Evolutionary conservation across 306 rosid genomes (phyloP).

Genomic region (Cucurbita moschata): DNA sequence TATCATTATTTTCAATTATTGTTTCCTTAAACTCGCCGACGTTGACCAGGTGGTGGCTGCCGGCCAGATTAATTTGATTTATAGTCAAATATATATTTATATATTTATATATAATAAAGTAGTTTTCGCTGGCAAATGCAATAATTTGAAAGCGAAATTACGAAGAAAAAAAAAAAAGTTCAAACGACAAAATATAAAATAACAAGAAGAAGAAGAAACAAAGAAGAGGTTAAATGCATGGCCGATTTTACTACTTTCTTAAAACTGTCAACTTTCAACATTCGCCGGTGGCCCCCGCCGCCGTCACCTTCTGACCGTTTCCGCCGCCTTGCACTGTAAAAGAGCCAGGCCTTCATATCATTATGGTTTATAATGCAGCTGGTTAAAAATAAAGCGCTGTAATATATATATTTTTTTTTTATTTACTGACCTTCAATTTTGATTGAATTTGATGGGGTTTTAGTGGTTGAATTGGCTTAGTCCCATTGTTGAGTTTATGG

Average conservation of each 20-base stretch:
- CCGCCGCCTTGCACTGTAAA: not conserved
- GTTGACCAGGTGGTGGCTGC: conserved; percentile 1
- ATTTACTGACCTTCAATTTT: not conserved
- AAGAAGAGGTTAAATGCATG: not conserved
- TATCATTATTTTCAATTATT: not conserved
- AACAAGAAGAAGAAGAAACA: not conserved
- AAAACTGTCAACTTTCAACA: not conserved
- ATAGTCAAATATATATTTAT: not conserved
- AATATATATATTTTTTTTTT: not conserved
- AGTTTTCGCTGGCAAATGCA: not conserved
- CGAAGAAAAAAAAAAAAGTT: not conserved
- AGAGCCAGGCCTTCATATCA: not conserved
- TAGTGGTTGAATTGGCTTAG: conserved; percentile 50
- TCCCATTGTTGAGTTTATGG: conserved; percentile 42
- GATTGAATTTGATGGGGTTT: not conserved
- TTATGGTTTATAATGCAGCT: not conserved
- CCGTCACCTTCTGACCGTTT: not conserved
- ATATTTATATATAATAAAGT: not conserved
- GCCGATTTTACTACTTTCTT: not conserved
- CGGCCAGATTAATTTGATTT: not conserved
- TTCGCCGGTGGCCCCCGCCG: not conserved
- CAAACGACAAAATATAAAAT: conserved; percentile 7
- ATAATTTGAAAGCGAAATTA: conserved; percentile 6
- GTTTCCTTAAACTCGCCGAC: not conserved
- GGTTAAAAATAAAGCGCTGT: not conserved